These are phyloP conservation scores for Sugiyamaella grinbergsii DNA, from an alignment of 1,139 yeast genomes.

Conservation along the genomic window DNA sequence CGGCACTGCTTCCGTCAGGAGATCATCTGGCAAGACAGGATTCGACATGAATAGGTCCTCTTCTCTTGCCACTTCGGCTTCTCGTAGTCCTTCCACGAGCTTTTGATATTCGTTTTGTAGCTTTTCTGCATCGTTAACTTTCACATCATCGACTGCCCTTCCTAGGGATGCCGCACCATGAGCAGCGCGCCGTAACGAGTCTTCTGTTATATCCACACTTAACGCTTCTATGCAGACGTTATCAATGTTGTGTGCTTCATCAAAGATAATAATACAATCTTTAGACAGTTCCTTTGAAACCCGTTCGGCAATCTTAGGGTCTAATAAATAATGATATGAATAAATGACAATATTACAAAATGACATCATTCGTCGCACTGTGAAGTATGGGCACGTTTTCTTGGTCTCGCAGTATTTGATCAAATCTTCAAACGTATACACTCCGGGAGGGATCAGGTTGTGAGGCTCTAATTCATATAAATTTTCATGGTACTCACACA, in stretches of 20 bases:
- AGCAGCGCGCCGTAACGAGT: constrained; percentile 73
- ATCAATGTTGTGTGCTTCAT: constrained; percentile 98
- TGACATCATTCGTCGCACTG: constrained; percentile 97
- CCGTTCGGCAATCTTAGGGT: constrained; percentile 95
- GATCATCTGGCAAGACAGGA: constrained; percentile 83
- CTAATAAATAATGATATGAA: constrained; percentile 92
- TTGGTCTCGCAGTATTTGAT: constrained; percentile 72
- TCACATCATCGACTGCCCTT: constrained; percentile 77
- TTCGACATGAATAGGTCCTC: constrained; percentile 85
- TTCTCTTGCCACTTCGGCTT: constrained; percentile 69
- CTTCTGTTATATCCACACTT: constrained; percentile 84
- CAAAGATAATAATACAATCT: constrained; percentile 91
- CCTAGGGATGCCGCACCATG: constrained; percentile 81
- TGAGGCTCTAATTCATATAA: constrained; percentile 83
- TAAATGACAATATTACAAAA: constrained; percentile 92
- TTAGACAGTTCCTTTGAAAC: constrained; percentile 90
- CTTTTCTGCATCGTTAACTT: constrained; percentile 76
- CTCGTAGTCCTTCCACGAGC: constrained; percentile 84
- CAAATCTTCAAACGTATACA: constrained; percentile 86
- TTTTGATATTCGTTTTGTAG: constrained; percentile 88
- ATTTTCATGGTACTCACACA: constrained; percentile 90
- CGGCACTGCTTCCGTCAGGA: constrained; percentile 90
- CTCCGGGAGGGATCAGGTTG: constrained; percentile 87
- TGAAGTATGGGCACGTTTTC: constrained; percentile 92
- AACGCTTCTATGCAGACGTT: constrained; percentile 96